Base-by-base conservation (phyloP, 306 rosid genomes). In the Canavalia ensiformis region DNA sequence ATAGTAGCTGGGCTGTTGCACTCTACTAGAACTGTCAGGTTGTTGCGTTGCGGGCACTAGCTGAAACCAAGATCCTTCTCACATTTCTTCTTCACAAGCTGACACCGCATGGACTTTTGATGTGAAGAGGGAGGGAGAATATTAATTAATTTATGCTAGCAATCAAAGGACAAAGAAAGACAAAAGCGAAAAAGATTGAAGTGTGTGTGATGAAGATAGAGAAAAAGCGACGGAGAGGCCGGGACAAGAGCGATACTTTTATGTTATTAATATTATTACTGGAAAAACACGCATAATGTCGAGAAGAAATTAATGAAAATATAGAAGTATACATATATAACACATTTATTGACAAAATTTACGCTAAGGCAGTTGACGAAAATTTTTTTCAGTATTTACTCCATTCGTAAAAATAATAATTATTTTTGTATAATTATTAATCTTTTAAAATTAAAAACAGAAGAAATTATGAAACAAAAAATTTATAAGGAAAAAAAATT, bases 111-210 rank as follows among this genome's bases (percentile, higher is more conserved):
- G 76, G 74, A 87, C 63, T 87, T 82, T 83, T 77, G 86, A 74
- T 83, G 85, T 77, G 67, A 63, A 75, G 80, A 81, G 65, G 42
- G 62, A 60, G 47, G 74, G 69, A 51, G 82, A 73, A 73, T 84
- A 84, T 85, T 72, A 76, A 81, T 74, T 67, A 75, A 57, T 83
- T 85, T 56, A 81, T 83, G 73, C 46, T 80, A 75, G 59, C 72
- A 77, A 87, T 77, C 87, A 78, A 80, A 85, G 89, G 91, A 93
- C 94, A 87, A 83, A 87, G 94, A 93, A 90, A 91, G 94, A 91
- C 98, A 90, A 92, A 91, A 89, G 90, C 80, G 87, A 88, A 81
- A 84, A 82, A 73, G 90, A 85, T 74, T 86, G 75, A 73, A 78
- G 85, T 55, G 73, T 64, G 88, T 46, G 76, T 68, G 88, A 88